Base-by-base conservation (phyloP, 2,329 filamentous ascomycete genomes). In the Ophiostoma ulmi region DNA sequence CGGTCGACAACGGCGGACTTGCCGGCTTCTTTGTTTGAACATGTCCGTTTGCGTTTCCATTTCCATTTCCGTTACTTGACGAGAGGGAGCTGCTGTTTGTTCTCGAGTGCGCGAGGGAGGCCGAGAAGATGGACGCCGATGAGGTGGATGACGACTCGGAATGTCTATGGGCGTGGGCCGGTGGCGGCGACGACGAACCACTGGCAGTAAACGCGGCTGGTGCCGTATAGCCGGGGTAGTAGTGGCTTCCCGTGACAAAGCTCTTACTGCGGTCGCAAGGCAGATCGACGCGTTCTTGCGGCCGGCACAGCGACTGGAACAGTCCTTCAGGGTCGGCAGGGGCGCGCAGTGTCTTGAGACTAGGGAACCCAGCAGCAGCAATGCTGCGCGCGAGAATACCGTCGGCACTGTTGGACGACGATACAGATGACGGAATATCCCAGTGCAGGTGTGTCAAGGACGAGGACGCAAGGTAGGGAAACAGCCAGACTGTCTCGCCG, bases 321-420 rank as follows among this genome's bases (percentile, higher is more conserved):
- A 86, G 75, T 36, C 90, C 91, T 5, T 91, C 86, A 1, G 89
- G 85, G 74, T 94, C 91, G 71, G 87, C 87, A 1, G 90, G 91
- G 0, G 87, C 83, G 70, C 91, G 86, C 22, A 93, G 79, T 1
- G 77, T 80, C 11, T 80, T 81, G 11, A 94, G 82, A 0, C 80
- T 77, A 0, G 91, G 91, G 75, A 94, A 91, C 0, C 87, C 87
- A 5, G 81, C 80, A 1, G 85, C 83, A 5, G 79, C 78, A 73
- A 93, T 91, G 75, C 87, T 88, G 71, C 83, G 82, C 1, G 89
- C 87, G 8, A 93, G 82, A 66, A 90, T 86, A 5, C 84, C 82
- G 68, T 90, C 89, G 1, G 68, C 68, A 6, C n/a, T 31, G 22
- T n/a, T 81, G 83, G 66, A 80, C 78, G 31, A 79, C 77, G 22